Conservation (phyloP, 306 rosid species). For the Vigna hirtella region DNA sequence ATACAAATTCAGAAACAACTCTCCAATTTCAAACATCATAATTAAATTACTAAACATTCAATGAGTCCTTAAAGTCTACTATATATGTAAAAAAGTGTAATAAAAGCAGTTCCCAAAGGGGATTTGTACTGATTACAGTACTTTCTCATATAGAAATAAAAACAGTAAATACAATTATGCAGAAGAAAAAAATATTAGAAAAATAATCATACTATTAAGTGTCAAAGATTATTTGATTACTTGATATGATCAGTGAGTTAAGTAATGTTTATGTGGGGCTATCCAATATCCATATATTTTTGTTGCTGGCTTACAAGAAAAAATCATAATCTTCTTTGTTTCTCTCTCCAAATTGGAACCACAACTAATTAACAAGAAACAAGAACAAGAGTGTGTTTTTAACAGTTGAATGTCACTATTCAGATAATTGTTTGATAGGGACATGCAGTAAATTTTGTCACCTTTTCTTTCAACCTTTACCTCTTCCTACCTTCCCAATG, state of each 20-base stretch:
- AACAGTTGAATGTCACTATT: conserved; percentile 34
- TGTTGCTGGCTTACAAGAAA: neutral
- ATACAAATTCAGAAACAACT: too few relatives aligned
- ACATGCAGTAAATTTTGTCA: conserved; percentile 17
- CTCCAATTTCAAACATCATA: too few relatives aligned
- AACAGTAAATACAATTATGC: too few relatives aligned
- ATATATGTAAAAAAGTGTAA: too few relatives aligned
- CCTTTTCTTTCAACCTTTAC: conserved; percentile 23
- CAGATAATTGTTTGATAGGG: conserved; percentile 36
- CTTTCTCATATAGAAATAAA: too few relatives aligned
- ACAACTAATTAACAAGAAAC: neutral
- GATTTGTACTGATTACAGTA: too few relatives aligned
- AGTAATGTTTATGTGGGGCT: conserved; percentile 22
- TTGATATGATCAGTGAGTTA: neutral
- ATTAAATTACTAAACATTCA: too few relatives aligned
- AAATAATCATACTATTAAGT: too few relatives aligned
- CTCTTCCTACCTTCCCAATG: neutral
- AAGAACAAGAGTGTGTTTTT: conserved; percentile 4
- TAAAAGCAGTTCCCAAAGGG: too few relatives aligned
- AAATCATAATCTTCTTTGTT: neutral
- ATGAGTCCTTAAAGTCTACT: too few relatives aligned
- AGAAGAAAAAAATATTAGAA: too few relatives aligned
- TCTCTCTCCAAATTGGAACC: conserved; percentile 37
- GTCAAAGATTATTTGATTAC: too few relatives aligned
- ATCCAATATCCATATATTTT: neutral